Base-by-base conservation (phyloP, 345 rosid species). In the Fremontodendron californicum region DNA sequence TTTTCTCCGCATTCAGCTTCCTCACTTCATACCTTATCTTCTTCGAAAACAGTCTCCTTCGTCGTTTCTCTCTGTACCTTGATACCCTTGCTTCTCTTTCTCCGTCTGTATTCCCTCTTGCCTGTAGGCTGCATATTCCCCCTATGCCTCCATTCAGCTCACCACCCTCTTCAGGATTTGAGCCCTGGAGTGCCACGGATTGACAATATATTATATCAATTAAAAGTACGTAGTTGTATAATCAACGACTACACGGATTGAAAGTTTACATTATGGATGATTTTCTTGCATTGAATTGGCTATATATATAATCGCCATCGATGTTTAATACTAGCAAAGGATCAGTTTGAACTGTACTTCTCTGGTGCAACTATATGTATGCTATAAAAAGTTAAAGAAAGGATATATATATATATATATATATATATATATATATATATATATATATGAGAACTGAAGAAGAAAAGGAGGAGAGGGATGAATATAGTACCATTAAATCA, bases 21-120 rank as follows among this genome's bases (percentile, higher is more conserved):
- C 94, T 83, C 35, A 90, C 94, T 71, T 90, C 88, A 68, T 90
- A 90, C 77, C 94, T 87, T 85, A 90, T 90, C 78, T 90, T 90
- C 89, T 90, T 90, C 5, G 92, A 82, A 75, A 90, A 90, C 81
- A 90, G 42, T 51, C 94, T 49, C 5, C 82, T 88, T 43, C 94
- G 84, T 62, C 92, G 76, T 81, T 90, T 90, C 83, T 90, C 92
- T 64, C 77, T 85, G 71, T 89, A 87, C 81, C 94, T 84, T 13
- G 83, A 62, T 21, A 90, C 88, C 75, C 91, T 83, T 21, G 90
- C 91, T 78, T 87, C 91, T 77, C 92, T 82, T 71, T 78, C 88
- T 16, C 10, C 67, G 12, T 84, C 86, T 13, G 61, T 83, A 0
- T 19, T 75, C 82, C 48, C 40, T 80, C 55, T 63, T 48, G 46